Percentiles rank a stretch among this genome's conserved stretches.
Conservation (phyloP, 1,284 basidiomycete genomes). For the Trametes versicolor region DNA sequence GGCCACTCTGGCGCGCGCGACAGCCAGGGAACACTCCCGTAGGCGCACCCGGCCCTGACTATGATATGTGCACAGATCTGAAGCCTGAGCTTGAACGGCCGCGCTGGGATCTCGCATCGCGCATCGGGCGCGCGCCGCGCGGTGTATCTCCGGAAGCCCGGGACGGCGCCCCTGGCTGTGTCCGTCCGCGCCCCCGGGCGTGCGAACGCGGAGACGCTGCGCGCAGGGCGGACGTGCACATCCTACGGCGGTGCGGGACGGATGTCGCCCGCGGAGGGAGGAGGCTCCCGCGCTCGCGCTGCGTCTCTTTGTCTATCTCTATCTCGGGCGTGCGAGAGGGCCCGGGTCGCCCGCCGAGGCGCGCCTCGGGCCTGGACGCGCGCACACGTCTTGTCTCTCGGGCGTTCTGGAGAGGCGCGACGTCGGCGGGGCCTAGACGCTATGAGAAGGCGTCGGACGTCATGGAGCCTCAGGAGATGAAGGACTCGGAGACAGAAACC, state of each 20-base stretch:
- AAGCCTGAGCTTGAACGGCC: background rate
- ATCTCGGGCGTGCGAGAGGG: conserved; percentile 26
- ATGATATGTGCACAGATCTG: background rate
- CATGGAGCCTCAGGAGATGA: no score
- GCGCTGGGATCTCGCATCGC: background rate
- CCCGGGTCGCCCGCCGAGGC: conserved; percentile 10
- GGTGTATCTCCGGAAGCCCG: conserved; percentile 21
- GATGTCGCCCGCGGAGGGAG: background rate
- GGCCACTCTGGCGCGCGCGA: background rate
- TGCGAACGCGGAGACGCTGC: conserved; percentile 5
- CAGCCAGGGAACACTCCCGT: background rate
- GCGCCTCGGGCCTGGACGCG: conserved; percentile 3
- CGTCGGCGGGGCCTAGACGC: no score
- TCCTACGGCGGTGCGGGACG: conserved; percentile 3
- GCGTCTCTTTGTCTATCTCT: conserved; percentile 31
- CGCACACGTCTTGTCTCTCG: background rate
- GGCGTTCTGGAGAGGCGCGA: background rate
- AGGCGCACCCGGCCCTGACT: background rate
- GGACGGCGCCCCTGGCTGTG: conserved; percentile 21
- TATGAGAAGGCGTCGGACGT: no score
- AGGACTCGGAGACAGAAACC: no score
- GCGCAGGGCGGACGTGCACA: background rate
- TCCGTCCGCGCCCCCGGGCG: conserved; percentile 4
- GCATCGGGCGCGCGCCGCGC: conserved; percentile 1
- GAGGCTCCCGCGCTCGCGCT: conserved; percentile 1